Base-by-base conservation (phyloP, 2,329 filamentous ascomycete species). In the Phyllosticta citriasiana region DNA sequence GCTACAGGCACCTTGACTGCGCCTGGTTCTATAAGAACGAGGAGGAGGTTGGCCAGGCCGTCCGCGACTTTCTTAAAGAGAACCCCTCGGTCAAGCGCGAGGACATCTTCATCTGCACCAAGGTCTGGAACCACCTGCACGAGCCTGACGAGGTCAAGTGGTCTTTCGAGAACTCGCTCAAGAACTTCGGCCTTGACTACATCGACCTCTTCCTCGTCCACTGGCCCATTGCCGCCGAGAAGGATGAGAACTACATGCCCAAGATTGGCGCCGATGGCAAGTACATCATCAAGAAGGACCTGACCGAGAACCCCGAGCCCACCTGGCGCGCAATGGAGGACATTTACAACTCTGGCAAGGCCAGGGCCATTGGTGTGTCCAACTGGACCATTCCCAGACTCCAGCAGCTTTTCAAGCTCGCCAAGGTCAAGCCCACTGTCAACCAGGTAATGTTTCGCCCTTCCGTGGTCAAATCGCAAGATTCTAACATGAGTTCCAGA, bases 11-110 rank as follows among this genome's bases (percentile, higher is more conserved):
- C 68, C 82, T 88, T 63, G 85, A 88, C 73, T 82, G 86, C 12
- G 88, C 88, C 0, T 85, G 87, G 73, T 84, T 83, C 71, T 91
- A 91, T 72, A 80, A 77, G 63, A 91, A 91, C 68, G 88, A 91
- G 70, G 72, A 74, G n/a, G 81, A 88, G 70, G 86, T 91, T 40
- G 85, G 87, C 33, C 77, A 84, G 55, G 87, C 87, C 1, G 74
- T 90, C 16, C 76, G 76, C 35, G 82, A 84, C 67, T 85, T 84
- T 72, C 73, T 84, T 63, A 75, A 78, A 67, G 73, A 78, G 59
- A 72, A 80, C 63, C 83, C 82, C 3, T 78, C 77, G 0, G 67
- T 90, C 25, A 74, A 78, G 16, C 80, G 85, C 53, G 73, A 78
- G 26, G 80, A 88, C 33, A 67, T 91, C 61, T 91, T 88, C 73